Evolutionary conservation across 202 grass and related monocot genomes (phyloP).

Genomic region (Panicum hallii): DNA sequence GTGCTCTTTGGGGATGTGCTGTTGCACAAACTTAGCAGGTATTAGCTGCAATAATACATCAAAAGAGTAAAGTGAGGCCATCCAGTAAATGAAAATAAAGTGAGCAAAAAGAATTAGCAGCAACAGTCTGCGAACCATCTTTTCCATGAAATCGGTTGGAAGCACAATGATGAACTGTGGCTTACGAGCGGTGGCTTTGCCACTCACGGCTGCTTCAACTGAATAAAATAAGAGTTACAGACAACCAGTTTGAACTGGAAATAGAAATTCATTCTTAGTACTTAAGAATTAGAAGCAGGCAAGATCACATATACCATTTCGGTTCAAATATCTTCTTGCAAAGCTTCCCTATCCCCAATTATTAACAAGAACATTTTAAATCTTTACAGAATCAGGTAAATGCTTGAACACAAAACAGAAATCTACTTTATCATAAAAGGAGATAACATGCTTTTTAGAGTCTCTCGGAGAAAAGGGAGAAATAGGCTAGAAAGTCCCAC

Average conservation of each 20-base stretch:
- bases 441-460: not conserved
- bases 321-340: not conserved
- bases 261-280: not conserved
- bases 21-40: slow-evolving; percentile 12
- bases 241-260: not conserved
- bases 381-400: not conserved
- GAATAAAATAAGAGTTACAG: not conserved
- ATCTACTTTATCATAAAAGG: not conserved
- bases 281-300: not conserved
- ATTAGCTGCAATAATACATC: slow-evolving; percentile 12
- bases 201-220: not conserved
- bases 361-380: not conserved
- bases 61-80: not conserved
- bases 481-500: not conserved
- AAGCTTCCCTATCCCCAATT: not conserved
- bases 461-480: not conserved
- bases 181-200: not conserved
- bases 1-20: not conserved
- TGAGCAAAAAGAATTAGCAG: not conserved
- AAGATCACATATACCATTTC: not conserved
- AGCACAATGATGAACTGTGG: not conserved
- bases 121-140: not conserved
- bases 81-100: not conserved
- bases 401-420: not conserved
- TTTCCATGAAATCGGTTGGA: not conserved